These are phyloP conservation scores for Dovyalis caffra DNA, from an alignment of 345 rosid species.

Conservation along the genomic window DNA sequence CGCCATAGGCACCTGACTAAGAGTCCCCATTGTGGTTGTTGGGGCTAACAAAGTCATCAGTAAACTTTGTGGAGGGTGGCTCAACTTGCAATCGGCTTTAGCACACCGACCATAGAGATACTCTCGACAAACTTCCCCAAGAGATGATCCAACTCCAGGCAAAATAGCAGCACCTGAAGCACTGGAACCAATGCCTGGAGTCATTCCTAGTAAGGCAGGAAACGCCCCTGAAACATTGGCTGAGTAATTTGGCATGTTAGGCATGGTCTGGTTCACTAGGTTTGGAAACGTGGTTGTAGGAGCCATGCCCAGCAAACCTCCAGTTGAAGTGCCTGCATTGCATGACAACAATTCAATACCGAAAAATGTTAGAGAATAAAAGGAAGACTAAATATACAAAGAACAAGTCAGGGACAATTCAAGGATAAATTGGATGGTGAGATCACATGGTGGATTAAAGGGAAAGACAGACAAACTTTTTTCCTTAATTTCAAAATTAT, in stretches of 20 bases:
- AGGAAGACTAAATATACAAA: neutral
- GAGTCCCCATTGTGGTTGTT: conserved; percentile 81
- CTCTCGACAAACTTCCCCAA: conserved; percentile 96
- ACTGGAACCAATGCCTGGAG: conserved; percentile 84
- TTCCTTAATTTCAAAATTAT: neutral
- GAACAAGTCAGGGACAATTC: neutral
- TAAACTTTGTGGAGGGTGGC: conserved; percentile 88
- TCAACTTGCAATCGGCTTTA: conserved; percentile 78
- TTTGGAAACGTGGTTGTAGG: conserved; percentile 72
- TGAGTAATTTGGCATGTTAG: conserved; percentile 98
- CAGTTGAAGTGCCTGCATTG: conserved; percentile 61
- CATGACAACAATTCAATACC: conserved; percentile 7
- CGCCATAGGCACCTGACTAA: conserved; percentile 96
- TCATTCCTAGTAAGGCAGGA: conserved; percentile 91
- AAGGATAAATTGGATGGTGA: neutral
- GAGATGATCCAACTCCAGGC: conserved; percentile 95
- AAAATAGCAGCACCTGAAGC: conserved; percentile 93
- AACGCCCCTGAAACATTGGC: conserved; percentile 94
- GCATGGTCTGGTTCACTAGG: conserved; percentile 91
- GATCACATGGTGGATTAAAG: neutral
- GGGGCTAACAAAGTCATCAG: conserved; percentile 96
- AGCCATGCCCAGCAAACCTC: conserved; percentile 74
- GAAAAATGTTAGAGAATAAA: neutral
- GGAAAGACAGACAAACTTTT: neutral
- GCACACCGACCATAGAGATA: conserved; percentile 83